phyloP scores from a whole-genome alignment of 768 basidiomycete species.

The Pseudohyphozyma bogoriensis region DNA sequence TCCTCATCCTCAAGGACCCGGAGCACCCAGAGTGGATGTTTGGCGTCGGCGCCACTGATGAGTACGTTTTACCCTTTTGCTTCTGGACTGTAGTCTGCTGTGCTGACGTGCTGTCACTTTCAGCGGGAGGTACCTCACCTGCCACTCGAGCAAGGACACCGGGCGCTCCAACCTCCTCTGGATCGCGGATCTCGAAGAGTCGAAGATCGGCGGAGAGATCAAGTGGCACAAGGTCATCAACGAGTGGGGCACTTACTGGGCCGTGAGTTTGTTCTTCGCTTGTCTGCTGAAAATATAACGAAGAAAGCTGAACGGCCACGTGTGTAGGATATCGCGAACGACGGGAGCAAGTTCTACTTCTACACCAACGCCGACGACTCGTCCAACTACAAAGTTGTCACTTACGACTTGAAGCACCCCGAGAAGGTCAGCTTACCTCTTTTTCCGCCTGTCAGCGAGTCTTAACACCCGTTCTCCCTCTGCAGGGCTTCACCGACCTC shows the following conservation, averaged over 20 bases:
- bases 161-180: constrained; percentile 49
- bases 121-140: constrained; percentile 29
- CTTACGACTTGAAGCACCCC: constrained; percentile 16
- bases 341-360: too few relatives aligned
- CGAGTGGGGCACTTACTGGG: constrained; percentile 55
- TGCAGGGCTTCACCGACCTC: constrained; percentile 47
- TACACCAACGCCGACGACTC: constrained; percentile 26
- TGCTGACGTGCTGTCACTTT: neutral
- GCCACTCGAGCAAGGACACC: constrained; percentile 23
- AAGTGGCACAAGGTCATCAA: constrained; percentile 63
- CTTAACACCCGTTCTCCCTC: neutral
- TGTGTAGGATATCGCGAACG: too few relatives aligned
- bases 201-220: constrained; percentile 51
- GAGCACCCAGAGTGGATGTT: constrained; percentile 44
- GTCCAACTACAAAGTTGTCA: constrained; percentile 28
- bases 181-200: constrained; percentile 55
- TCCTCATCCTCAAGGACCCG: constrained; percentile 52
- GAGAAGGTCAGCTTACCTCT: neutral
- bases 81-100: neutral
- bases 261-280: too few relatives aligned
- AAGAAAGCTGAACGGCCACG: too few relatives aligned
- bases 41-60: constrained; percentile 16
- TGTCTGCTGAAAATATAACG: too few relatives aligned
- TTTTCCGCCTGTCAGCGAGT: neutral
- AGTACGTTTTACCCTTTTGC: constrained; percentile 39